A percentile compares a stretch with the other conserved stretches of the same genome.
These are phyloP conservation scores for Dichomitus squalens DNA, from an alignment of 1,284 basidiomycete species.

Conservation along the genomic window DNA sequence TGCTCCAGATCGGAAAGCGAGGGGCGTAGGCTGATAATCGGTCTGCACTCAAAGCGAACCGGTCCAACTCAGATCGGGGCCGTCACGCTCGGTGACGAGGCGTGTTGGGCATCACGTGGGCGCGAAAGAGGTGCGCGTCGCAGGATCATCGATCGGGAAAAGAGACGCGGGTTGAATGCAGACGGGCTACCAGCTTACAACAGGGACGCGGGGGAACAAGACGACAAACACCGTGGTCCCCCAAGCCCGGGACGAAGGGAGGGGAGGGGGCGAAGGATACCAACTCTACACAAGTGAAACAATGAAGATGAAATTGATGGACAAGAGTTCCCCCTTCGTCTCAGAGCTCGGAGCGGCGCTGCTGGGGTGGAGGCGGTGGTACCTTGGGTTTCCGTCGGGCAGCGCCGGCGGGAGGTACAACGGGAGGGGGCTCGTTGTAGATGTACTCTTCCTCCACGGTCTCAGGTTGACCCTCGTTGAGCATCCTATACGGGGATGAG, in stretches of 20 bases:
- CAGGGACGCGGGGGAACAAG: constrained; percentile 74
- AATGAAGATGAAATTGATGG: constrained; percentile 41
- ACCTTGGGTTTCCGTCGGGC: constrained; percentile 83
- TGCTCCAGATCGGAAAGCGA: constrained; percentile 19
- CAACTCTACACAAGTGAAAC: constrained; percentile 61
- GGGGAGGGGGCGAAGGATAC: constrained; percentile 61
- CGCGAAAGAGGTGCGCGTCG: constrained; percentile 29
- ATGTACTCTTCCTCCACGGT: constrained; percentile 77
- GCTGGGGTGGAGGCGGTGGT: constrained; percentile 71
- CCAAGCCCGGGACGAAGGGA: constrained; percentile 84
- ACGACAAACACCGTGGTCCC: constrained; percentile 71
- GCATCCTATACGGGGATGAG: constrained; percentile 50
- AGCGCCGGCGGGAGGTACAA: constrained; percentile 25
- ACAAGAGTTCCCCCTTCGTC: constrained; percentile 76
- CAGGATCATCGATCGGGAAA: constrained; percentile 35
- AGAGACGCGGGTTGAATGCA: constrained; percentile 23
- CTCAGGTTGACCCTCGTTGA: constrained; percentile 62
- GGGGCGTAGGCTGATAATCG: constrained; percentile 46
- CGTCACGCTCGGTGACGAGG: constrained; percentile 21
- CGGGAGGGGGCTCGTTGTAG: constrained; percentile 58
- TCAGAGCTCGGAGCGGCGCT: constrained; percentile 87
- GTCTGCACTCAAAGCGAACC: constrained; percentile 30
- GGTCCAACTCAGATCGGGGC: background rate
- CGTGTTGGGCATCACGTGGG: constrained; percentile 45
- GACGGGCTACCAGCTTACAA: constrained; percentile 51